phyloP scores from a whole-genome alignment of 176 grass and related monocot species.

The Stipa capillata region DNA sequence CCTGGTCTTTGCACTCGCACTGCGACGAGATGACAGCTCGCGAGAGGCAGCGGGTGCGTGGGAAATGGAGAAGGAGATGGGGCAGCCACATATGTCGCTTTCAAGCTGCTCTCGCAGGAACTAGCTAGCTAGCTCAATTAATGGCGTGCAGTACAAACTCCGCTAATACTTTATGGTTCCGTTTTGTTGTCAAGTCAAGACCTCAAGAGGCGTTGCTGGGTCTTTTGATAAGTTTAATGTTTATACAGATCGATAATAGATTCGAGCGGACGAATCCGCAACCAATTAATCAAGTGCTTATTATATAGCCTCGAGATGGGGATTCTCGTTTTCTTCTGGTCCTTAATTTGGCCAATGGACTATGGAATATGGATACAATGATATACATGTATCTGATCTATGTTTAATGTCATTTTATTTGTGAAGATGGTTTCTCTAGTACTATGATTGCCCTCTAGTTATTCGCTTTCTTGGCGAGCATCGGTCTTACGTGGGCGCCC shows the following conservation, averaged over 20 bases:
- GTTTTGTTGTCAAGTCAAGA: slow-evolving; percentile 28
- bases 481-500: background rate
- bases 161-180: slow-evolving; percentile 27
- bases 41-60: slow-evolving; percentile 6
- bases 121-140: background rate
- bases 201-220: slow-evolving; percentile 13
- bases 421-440: slow-evolving; percentile 3
- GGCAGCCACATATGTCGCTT: slow-evolving; percentile 17
- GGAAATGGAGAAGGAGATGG: slow-evolving; percentile 9
- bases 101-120: slow-evolving; percentile 15
- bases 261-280: slow-evolving; percentile 23
- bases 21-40: background rate
- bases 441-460: slow-evolving; percentile 2
- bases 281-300: slow-evolving; percentile 19
- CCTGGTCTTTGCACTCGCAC: background rate
- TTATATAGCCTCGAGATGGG: background rate
- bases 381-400: background rate
- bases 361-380: background rate
- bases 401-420: no score
- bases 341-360: background rate
- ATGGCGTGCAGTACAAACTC: background rate
- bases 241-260: slow-evolving; percentile 33
- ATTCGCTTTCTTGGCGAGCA: background rate
- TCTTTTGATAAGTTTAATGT: no score
- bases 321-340: background rate